Base-by-base conservation (phyloP, 2,329 filamentous ascomycete species). In the Diplodia seriata region DNA sequence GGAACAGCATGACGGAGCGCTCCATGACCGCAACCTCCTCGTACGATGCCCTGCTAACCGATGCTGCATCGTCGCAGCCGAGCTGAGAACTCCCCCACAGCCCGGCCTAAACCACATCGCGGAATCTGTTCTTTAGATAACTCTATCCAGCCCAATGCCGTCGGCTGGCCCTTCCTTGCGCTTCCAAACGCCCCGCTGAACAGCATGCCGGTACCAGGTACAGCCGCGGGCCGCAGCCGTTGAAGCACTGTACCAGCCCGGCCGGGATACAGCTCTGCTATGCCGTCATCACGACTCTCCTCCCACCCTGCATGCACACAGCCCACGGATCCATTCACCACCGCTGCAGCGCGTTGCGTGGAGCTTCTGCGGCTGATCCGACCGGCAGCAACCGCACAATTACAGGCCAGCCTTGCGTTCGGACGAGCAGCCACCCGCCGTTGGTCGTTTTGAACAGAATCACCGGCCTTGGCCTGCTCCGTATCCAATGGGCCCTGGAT, bases 21-120 rank as follows among this genome's bases (percentile, higher is more conserved):
- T 23, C 29, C 15, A 49, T n/a, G 26, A 43, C 26, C 23, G 33
- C 18, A 36, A 33, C 57, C 14, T 38, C 31, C 9, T 63, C 59
- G 59, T 63, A 63, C 59, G 43, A 63, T 51, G 47, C 8, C 59
- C 47, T 50, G 40, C 56, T 51, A 63, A 51, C 59, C 59, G 47
- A 63, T 26, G 43, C 59, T 63, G 47, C 59, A 63, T 20, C n/a
- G 18, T 51, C 31, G 47, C 43, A 63, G 43, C 59, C 59, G 59
- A 63, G 59, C 59, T 63, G 59, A 63, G 29, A 15, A 20, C 15
- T 29, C 12, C 55, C 49, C n/a, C 29, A n/a, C 57, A 50, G 57
- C 43, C 38, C 43, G 14, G 15, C 51, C 8, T 29, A 33, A 14
- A 33, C 43, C 18, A 26, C n/a, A 31, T 38, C 23, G 43, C 47